A percentile compares a stretch with the other conserved stretches of the same genome.
Evolutionary conservation across 2,329 filamentous ascomycete genomes (phyloP).

Genomic region (Fusarium cicatricum): DNA sequence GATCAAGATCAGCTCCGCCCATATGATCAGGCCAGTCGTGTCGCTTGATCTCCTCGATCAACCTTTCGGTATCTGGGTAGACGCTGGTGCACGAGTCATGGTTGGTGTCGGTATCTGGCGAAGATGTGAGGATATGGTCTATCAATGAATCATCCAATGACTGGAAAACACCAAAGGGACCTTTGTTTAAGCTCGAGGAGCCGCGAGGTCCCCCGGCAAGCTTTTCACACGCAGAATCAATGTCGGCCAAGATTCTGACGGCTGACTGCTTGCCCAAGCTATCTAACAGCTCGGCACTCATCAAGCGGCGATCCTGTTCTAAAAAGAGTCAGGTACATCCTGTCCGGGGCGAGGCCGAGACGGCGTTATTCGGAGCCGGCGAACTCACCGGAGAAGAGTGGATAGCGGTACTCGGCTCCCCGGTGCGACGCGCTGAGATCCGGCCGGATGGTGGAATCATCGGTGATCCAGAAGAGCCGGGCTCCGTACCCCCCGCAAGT

Average conservation of each 20-base stretch:
- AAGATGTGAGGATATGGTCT: slow-evolving; percentile 2
- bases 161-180: slow-evolving; percentile 37
- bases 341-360: not conserved
- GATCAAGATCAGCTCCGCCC: slow-evolving; percentile 28
- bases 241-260: slow-evolving; percentile 37
- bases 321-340: not conserved
- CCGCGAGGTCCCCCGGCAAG: not conserved
- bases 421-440: slow-evolving; percentile 35
- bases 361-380: not conserved
- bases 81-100: slow-evolving; percentile 20
- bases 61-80: slow-evolving; percentile 26
- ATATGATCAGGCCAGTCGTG: slow-evolving; percentile 36
- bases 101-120: slow-evolving; percentile 12
- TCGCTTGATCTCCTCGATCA: slow-evolving; percentile 34
- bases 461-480: slow-evolving; percentile 44
- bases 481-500: slow-evolving; percentile 52
- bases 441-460: slow-evolving; percentile 37
- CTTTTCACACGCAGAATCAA: slow-evolving; percentile 37
- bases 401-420: slow-evolving; percentile 49
- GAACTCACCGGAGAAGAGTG: slow-evolving; percentile 50
- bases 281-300: slow-evolving; percentile 44
- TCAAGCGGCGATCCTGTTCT: slow-evolving; percentile 34
- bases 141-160: not conserved
- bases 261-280: slow-evolving; percentile 42
- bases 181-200: slow-evolving; percentile 16